Evolutionary conservation across 495 filamentous ascomycete species (phyloP).

Genomic region (Aspergillus avenaceus): DNA sequence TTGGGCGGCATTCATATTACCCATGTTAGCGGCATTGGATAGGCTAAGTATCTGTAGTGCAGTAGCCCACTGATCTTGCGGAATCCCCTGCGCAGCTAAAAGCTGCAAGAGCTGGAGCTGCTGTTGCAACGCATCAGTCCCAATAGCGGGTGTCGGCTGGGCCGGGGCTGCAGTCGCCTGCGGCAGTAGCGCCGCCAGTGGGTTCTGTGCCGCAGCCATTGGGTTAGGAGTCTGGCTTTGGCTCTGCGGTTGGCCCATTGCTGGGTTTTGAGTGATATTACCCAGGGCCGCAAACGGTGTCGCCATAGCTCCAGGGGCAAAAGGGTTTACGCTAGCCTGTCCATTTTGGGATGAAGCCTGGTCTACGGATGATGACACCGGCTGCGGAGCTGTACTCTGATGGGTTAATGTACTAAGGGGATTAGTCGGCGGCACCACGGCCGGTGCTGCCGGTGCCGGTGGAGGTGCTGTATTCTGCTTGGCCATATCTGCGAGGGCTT

Average conservation of each 20-base stretch:
- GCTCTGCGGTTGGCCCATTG: constrained; percentile 46
- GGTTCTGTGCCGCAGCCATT: constrained; percentile 37
- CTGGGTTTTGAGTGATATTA: constrained; percentile 33
- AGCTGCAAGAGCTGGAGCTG: constrained; percentile 61
- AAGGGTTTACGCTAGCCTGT: constrained; percentile 57
- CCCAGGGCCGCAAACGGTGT: constrained; percentile 44
- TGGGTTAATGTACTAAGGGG: constrained; percentile 54
- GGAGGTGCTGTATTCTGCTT: constrained; percentile 70
- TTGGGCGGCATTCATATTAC: constrained; percentile 26
- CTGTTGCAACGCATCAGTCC: constrained; percentile 46
- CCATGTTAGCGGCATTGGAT: constrained; percentile 28
- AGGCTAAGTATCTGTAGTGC: constrained; percentile 48
- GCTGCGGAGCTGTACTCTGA: constrained; percentile 39
- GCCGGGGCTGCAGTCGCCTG: constrained; percentile 30
- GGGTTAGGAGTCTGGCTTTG: constrained; percentile 41
- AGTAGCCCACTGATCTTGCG: constrained; percentile 57
- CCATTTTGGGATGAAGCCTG: constrained; percentile 38
- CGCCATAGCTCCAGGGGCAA: constrained; percentile 49
- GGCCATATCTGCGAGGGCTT: constrained; percentile 79
- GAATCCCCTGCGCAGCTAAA: constrained; percentile 54
- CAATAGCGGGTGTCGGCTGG: constrained; percentile 28
- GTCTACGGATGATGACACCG: constrained; percentile 46
- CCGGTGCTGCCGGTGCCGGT: constrained; percentile 50
- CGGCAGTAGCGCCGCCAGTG: constrained; percentile 44
- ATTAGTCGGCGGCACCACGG: constrained; percentile 45